Conservation (phyloP, 208 protist species). For the Tritrichomonas musculus region DNA sequence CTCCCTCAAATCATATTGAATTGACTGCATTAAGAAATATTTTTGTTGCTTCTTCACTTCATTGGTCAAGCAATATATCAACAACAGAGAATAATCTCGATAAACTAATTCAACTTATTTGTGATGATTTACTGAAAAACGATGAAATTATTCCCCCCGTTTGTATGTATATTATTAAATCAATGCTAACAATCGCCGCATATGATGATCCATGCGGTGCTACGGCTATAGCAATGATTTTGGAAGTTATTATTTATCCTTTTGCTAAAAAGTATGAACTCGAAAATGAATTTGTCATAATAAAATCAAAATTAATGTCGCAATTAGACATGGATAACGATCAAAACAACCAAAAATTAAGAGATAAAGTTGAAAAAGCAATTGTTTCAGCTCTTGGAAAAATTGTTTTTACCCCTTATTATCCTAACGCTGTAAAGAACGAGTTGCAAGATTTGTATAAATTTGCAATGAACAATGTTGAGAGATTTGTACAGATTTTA, state of each 20-base stretch:
- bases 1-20: not conserved
- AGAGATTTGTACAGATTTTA: not conserved
- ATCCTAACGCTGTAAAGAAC: not conserved
- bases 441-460: not conserved
- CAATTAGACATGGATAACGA: too few species aligned
- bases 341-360: not conserved
- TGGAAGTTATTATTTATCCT: not conserved
- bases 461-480: not conserved
- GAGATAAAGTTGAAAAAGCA: not conserved
- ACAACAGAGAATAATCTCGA: not conserved
- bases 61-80: not conserved
- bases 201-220: not conserved
- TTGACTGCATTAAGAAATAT: not conserved
- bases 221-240: not conserved
- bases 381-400: not conserved
- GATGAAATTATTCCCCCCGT: not conserved
- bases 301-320: not conserved
- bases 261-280: not conserved
- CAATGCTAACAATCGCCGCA: not conserved
- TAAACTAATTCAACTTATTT: not conserved
- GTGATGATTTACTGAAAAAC: not conserved
- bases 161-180: not conserved
- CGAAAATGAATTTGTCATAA: not conserved
- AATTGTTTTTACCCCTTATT: not conserved
- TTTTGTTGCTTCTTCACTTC: not conserved